Percentiles rank a stretch among this genome's conserved stretches.
These are phyloP conservation scores for Fusarium sp. DNA, from an alignment of 2,329 filamentous ascomycete species.

Conservation along the genomic window DNA sequence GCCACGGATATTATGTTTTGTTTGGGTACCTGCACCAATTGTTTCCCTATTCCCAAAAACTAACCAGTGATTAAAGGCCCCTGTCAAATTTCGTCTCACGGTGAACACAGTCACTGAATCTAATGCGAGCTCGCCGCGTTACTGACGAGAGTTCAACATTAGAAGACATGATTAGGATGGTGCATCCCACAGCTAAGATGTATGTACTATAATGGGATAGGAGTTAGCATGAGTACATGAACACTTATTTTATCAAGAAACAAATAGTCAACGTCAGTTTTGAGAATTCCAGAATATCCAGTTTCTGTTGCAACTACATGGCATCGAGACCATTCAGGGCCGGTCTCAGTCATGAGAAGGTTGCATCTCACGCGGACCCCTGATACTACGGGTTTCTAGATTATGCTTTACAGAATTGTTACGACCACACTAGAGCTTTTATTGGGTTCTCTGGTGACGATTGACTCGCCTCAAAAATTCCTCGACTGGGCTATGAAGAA, in stretches of 20 bases:
- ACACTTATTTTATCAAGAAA: slow-evolving; percentile 7
- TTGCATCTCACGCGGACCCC: not conserved
- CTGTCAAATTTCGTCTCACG: slow-evolving; percentile 17
- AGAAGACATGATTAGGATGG: slow-evolving; percentile 8
- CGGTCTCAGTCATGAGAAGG: not conserved
- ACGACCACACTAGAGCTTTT: not conserved
- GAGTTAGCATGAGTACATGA: too few relatives aligned
- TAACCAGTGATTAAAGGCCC: slow-evolving; percentile 6
- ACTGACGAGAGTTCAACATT: not conserved
- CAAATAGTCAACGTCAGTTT: not conserved
- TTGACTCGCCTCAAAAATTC: not conserved
- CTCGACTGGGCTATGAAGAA: not conserved
- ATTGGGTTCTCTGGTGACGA: not conserved
- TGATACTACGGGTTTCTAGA: slow-evolving; percentile 19
- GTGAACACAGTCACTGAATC: too few relatives aligned
- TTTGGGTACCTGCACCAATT: slow-evolving; percentile 2
- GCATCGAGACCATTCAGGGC: slow-evolving; percentile 4
- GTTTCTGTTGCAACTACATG: slow-evolving; percentile 11
- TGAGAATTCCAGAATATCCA: not conserved
- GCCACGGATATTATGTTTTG: slow-evolving; percentile 9
- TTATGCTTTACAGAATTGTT: slow-evolving; percentile 21
- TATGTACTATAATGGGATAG: not conserved
- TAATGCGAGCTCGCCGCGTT: too few relatives aligned
- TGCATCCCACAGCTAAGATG: slow-evolving; percentile 12
- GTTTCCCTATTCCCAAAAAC: not conserved